phyloP scores from a whole-genome alignment of 2,329 filamentous ascomycete species.

The Aspergillus sp. region DNA sequence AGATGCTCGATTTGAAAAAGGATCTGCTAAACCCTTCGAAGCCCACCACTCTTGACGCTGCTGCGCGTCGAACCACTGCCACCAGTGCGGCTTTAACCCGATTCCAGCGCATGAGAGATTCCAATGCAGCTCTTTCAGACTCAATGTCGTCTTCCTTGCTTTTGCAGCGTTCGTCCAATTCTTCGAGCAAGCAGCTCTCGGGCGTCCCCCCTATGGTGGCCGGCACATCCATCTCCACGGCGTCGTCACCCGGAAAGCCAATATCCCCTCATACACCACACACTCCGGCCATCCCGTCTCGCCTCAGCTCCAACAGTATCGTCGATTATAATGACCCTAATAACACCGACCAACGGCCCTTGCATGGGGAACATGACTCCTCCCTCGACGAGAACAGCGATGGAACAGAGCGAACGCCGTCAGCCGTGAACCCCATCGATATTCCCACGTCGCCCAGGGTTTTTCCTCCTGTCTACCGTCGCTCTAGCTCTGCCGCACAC shows the following conservation, averaged over 20 bases:
- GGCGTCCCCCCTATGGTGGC: conserved; percentile 61
- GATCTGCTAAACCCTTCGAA: conserved; percentile 72
- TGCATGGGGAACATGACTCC: conserved; percentile 31
- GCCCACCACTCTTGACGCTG: conserved; percentile 59
- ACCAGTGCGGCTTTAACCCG: conserved; percentile 78
- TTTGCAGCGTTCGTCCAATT: conserved; percentile 77
- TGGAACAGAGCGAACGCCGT: conserved; percentile 34
- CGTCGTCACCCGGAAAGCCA: conserved; percentile 86
- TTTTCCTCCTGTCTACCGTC: conserved; percentile 41
- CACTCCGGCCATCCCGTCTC: conserved; percentile 87
- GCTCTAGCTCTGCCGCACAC: conserved; percentile 47
- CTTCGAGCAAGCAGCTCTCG: conserved; percentile 71
- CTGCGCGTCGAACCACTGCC: conserved; percentile 72
- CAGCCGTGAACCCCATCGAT: conserved; percentile 46
- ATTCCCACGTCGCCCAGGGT: conserved; percentile 49
- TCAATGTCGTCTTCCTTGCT: conserved; percentile 90
- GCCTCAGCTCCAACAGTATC: conserved; percentile 88
- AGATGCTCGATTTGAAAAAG: conserved; percentile 82
- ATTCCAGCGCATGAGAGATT: conserved; percentile 86
- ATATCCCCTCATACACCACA: conserved; percentile 89
- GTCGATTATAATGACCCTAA: conserved; percentile 61
- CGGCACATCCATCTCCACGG: conserved; percentile 73
- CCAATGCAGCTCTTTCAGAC: conserved; percentile 83
- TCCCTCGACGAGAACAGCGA: conserved; percentile 38
- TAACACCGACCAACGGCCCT: conserved; percentile 29